Base-by-base conservation (phyloP, 2,329 filamentous ascomycete species). In the Eutypella sp. region DNA sequence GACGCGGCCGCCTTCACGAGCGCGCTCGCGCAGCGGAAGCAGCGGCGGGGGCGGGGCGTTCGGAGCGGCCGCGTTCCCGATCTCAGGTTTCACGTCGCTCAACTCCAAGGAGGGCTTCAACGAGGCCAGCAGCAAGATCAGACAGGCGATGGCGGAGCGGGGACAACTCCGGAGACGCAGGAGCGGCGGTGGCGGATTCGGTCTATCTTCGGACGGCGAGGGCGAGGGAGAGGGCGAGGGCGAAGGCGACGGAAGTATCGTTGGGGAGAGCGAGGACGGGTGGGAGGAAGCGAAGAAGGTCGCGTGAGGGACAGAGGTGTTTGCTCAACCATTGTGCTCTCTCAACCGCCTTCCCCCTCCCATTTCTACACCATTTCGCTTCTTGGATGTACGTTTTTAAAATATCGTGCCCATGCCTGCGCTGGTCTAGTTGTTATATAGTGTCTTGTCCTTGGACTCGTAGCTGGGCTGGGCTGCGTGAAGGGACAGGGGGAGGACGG, bases 1-100 rank as follows among this genome's bases (percentile, higher is more conserved):
- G 3, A 93, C 89, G 15, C 78, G 88, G 24, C 90, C 91, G 4
- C 78, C 85, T n/a, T 95, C 87, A 42, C 83, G 89, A n/a, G 84
- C 79, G 13, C 49, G 56, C 10, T 84, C 79, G n/a, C 49, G 56
- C 11, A 53, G 52, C n/a, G 51, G 58, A 11, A 53, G 52, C n/a
- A 52, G 58, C 18, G 52, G 52, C 25, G 47, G 77, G 50, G 81
- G 82, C 34, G 80, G 81, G 22, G 76, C 79, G 1, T 73, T 82
- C 46, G 79, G 82, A 3, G 78, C 75, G 16, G 71, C 71, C 3
- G 79, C 77, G 0, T 85, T 88, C 60, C 79, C 81, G 1, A 67
- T 92, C 50, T 82, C 82, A 58, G 79, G 76, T 2, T 87, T 95
- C 57, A 95, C 79, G 20, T 70, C 72, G 6, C 66, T 85, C 44